Base-by-base conservation (phyloP, 805 yeast genomes). In the Schwanniomyces pseudopolymorphus region DNA sequence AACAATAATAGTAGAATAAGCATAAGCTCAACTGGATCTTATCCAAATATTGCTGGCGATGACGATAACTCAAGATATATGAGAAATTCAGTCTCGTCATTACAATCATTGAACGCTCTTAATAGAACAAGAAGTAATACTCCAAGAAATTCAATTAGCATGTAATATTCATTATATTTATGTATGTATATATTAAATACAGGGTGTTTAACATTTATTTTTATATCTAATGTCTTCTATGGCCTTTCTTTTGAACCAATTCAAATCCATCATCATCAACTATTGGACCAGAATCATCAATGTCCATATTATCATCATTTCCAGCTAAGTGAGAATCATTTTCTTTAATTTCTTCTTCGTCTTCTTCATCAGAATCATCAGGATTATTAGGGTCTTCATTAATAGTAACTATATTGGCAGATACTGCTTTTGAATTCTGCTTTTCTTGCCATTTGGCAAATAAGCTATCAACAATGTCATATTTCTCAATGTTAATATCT, bases 211-310 rank as follows among this genome's bases (percentile, higher is more conserved):
- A n/a, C n/a, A n/a, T n/a, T n/a, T n/a, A n/a, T n/a, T n/a, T n/a
- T 35, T 3, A 24, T 45, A 50, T 53, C 28, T 75, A 67, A 63
- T 78, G 77, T 63, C 77, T 75, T 6, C 57, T 36, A 21, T 44
- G 40, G 14, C 87, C 83, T 59, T 81, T 83, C 59, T 80, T 84
- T 57, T 84, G 89, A 3, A 92, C 97, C 50, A 89, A 67, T 56
- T 90, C 94, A 60, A 92, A 92, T 1, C 98, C 99, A 61, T 92
- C 98, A 27, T 92, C 98, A 61, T 92, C 98, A 7, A 92, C 77
- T 8, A 86, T 61, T 1, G 96, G 96, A 9, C 77, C 87, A 16
- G 49, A 49, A 28, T 59, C 60, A 39, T 66, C 69, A 2, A 65
- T 55, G 13, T 68, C 70, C 72, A 70, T 67, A 8, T 51, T 56